These are phyloP conservation scores for Porphyrellus cyaneotinctus DNA, from an alignment of 768 basidiomycete species.

Conservation along the genomic window DNA sequence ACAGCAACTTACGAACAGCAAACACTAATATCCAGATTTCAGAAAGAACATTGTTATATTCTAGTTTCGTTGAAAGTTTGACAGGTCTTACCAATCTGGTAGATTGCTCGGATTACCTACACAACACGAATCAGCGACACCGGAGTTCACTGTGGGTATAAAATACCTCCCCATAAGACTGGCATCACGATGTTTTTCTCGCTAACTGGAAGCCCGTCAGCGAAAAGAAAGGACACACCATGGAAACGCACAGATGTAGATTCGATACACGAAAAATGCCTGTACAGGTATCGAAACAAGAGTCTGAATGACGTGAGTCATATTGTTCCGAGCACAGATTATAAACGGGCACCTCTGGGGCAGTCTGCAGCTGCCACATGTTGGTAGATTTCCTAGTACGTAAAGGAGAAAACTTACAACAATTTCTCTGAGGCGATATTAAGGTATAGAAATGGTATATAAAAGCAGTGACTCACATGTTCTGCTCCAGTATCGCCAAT, in stretches of 20 bases:
- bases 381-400: neutral
- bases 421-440: constrained; percentile 1
- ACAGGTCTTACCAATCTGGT: constrained; percentile 8
- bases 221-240: too few relatives aligned
- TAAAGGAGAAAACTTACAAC: neutral
- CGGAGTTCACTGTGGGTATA: neutral
- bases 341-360: neutral
- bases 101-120: neutral
- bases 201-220: constrained; percentile 2
- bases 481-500: neutral
- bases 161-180: constrained; percentile 6
- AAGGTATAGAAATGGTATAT: too few relatives aligned
- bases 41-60: neutral
- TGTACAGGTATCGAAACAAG: neutral
- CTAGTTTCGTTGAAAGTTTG: too few relatives aligned
- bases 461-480: neutral
- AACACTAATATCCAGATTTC: neutral
- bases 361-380: constrained; percentile 4
- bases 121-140: neutral
- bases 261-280: constrained; percentile 7
- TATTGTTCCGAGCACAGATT: neutral
- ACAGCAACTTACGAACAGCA: neutral
- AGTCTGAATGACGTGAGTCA: neutral
- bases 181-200: constrained; percentile 2
- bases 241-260: constrained; percentile 2